Conservation (phyloP, 148 eudicot species). For the Linanthus parryae region DNA sequence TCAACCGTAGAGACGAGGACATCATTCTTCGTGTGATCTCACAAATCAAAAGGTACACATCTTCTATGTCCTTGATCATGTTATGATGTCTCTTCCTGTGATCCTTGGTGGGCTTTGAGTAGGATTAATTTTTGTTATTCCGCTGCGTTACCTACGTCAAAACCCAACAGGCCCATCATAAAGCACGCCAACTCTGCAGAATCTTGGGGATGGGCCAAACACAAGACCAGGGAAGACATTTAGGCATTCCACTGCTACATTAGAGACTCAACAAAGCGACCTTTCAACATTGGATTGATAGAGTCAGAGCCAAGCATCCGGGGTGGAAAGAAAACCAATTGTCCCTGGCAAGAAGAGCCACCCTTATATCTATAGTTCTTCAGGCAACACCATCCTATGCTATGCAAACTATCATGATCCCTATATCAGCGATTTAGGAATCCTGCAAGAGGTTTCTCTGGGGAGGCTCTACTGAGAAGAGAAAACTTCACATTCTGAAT, state of each 20-base stretch:
- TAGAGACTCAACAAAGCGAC: neutral
- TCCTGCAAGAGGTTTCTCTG: neutral
- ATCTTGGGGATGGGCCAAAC: neutral
- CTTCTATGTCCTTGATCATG: too few relatives aligned
- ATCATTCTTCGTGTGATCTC: too few relatives aligned
- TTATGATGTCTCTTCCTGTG: too few relatives aligned
- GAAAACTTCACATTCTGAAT: neutral
- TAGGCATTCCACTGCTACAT: neutral
- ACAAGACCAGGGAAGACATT: neutral
- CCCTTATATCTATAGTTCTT: neutral
- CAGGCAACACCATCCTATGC: neutral
- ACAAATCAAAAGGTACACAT: too few relatives aligned
- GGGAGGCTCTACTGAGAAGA: constrained; percentile 3
- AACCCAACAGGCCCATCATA: neutral
- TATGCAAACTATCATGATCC: neutral
- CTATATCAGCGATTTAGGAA: neutral
- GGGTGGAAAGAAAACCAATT: constrained; percentile 3
- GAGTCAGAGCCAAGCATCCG: neutral
- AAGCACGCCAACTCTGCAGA: neutral
- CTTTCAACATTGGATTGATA: neutral
- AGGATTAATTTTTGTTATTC: too few relatives aligned
- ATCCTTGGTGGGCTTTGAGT: too few relatives aligned
- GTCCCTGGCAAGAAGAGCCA: neutral
- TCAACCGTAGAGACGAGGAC: too few relatives aligned
- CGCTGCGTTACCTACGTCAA: too few relatives aligned